Evolutionary conservation across 257 asterid genomes (phyloP).

Genomic region (Solanum ossicruentum): DNA sequence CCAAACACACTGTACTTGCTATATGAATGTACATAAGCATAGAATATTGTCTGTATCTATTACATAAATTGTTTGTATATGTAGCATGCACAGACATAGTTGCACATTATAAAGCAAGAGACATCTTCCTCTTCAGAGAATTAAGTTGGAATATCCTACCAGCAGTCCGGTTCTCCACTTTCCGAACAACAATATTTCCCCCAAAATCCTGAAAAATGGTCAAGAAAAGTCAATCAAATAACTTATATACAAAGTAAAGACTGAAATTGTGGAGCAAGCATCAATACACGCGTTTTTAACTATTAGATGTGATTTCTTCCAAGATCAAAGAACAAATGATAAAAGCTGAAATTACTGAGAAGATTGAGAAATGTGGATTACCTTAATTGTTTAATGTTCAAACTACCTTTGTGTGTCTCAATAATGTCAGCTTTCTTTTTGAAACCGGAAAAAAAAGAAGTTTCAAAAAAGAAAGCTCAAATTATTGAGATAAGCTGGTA

Average conservation of each 20-base stretch:
- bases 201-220: constrained; percentile 39
- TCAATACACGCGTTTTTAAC: not conserved
- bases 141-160: constrained; percentile 35
- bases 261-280: not conserved
- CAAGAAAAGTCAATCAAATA: constrained; percentile 6
- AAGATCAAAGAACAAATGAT: not conserved
- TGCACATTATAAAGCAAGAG: not conserved
- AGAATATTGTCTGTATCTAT: not conserved
- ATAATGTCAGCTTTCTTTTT: not conserved
- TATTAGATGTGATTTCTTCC: not conserved
- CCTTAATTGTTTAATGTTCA: not conserved
- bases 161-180: constrained; percentile 26
- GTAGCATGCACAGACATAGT: not conserved
- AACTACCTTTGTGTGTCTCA: not conserved
- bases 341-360: not conserved
- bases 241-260: constrained; percentile 3
- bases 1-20: not conserved
- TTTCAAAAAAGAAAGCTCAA: not conserved
- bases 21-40: not conserved
- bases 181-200: constrained; percentile 14
- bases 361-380: not conserved
- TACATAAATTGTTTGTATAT: not conserved
- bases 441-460: too few species aligned
- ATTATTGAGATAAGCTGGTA: not conserved
- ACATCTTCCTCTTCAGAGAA: constrained; percentile 1